phyloP scores from a whole-genome alignment of 164 flowering plant genomes.

The Liriodendron chinense region DNA sequence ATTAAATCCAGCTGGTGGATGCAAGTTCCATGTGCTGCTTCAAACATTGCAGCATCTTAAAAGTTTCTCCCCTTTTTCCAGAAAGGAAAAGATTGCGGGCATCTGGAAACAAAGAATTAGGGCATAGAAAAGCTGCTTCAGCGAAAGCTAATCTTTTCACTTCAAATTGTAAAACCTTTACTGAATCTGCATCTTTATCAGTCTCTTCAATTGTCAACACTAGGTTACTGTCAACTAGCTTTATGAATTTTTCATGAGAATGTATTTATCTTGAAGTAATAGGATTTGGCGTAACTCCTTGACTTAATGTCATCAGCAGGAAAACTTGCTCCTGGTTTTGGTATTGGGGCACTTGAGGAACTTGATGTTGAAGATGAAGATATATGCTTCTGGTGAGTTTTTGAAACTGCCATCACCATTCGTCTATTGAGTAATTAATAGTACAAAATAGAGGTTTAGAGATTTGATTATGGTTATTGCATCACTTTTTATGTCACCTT shows the following conservation, averaged over 20 bases:
- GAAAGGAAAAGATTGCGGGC: constrained; percentile 62
- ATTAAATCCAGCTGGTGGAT: not conserved
- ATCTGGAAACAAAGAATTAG: constrained; percentile 35
- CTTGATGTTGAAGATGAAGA: constrained; percentile 92
- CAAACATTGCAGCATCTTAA: not conserved
- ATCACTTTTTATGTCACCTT: no score
- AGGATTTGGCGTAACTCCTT: constrained; percentile 14
- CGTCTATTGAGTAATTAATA: not conserved
- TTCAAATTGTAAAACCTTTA: constrained; percentile 48
- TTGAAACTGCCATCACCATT: not conserved
- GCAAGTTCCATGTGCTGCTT: not conserved
- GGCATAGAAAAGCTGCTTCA: constrained; percentile 30
- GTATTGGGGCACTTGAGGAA: constrained; percentile 98
- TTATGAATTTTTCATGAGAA: not conserved
- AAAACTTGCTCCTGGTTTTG: constrained; percentile 92
- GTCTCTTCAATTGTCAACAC: not conserved
- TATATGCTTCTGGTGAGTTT: constrained; percentile 66
- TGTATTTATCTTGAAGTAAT: not conserved
- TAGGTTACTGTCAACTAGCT: not conserved
- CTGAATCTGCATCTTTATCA: not conserved
- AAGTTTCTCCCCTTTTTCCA: constrained; percentile 25
- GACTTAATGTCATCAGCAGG: constrained; percentile 51
- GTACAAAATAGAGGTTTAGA: not conserved
- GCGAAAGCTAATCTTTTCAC: constrained; percentile 48
- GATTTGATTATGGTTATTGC: not conserved